Base-by-base conservation (phyloP, 768 basidiomycete species). In the Boletus speciosus region DNA sequence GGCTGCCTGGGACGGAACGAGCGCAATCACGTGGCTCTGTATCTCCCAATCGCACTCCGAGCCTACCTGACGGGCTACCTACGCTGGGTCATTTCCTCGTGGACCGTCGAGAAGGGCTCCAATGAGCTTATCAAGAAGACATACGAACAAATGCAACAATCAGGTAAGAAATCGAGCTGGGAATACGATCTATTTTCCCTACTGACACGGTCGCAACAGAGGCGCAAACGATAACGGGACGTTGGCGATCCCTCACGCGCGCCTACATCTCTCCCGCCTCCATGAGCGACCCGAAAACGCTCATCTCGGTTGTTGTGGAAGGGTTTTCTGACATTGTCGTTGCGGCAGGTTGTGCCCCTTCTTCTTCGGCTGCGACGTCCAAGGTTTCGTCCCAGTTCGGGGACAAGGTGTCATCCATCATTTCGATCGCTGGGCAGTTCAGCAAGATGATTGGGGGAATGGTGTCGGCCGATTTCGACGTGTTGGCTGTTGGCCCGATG, bases 21-120 rank as follows among this genome's bases (percentile, higher is more conserved):
- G 1, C 10, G 4, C 39, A 34, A 50, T 2, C 48, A 51, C 15
- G 48, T 53, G 4, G 27, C 31, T 0, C 16, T 50, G 12, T 61
- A 50, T 23, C 59, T 60, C 39, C 35, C 16, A 1, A 55, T 60
- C 16, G 51, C 51, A 6, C 41, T 61, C 44, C 58, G 53, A 14
- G 44, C 60, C 14, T 52, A 31, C 34, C 15, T 61, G 5, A 37
- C 51, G 5, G 12, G 40, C 37, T 42, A 47, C n/a, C 7, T 61
- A 3, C n/a, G 19, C 14, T 32, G 7, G n/a, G 19, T 52, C 35
- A 40, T 61, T 6, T 56, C 54, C 4, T 56, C 60, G 7, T 61
- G 58, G 60, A 56, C 54, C 27, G 29, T 23, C 32, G 36, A 60
- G 23, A 35, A 46, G 1, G 53, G 14, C 2, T 29, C 15, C 21